Evolutionary conservation across 305 asterid species (phyloP), one percentile per base, ranked within the genome.

Genomic region (Fraxinus paxiana): DNA sequence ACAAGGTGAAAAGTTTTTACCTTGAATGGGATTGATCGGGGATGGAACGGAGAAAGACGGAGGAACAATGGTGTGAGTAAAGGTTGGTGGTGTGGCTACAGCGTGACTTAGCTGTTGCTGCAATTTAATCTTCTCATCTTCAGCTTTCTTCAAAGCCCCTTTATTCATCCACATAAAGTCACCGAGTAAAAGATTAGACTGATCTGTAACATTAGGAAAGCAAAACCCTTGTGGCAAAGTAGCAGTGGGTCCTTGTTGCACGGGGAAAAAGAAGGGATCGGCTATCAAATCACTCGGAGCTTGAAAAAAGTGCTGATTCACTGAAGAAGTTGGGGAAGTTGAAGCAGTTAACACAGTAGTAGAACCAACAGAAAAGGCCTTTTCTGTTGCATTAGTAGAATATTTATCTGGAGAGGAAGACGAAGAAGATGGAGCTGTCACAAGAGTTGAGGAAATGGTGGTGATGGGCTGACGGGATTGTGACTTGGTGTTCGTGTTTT

Each of bases 241-340:
- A 13, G 86, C 34, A n/a, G 80, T 6, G 1, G 88, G 46, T 30
- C 81, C 87, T 15, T 85, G 90, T 31, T 83, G 93, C 43, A 81
- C 85, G 0, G 92, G 91, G 41, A 84, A 91, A 65, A 87, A 83
- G 79, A 91, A 92, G 43, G 89, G 90, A 6, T 88, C 90, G 0
- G 88, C 4, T 73, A 87, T 31, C 82, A 92, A 89, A 6, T 91
- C 91, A 5, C 28, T 84, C 0, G 83, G 31, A 13, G 83, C 37
- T 12, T 83, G 91, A 26, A 83, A 22, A n/a, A 88, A 92, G 20
- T 93, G 86, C 22, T 90, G 92, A 79, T 92, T 92, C 72, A 91
- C 98, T 0, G 97, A 91, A 48, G 94, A 87, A 5, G 97, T 89
- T 0, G 97, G 85, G 0, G 91, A 89, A 43, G 59, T 13, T 48